Evolutionary conservation across 495 filamentous ascomycete genomes (phyloP), one percentile per base, ranked within the genome.

Genomic region (Cenococcum geophilum): DNA sequence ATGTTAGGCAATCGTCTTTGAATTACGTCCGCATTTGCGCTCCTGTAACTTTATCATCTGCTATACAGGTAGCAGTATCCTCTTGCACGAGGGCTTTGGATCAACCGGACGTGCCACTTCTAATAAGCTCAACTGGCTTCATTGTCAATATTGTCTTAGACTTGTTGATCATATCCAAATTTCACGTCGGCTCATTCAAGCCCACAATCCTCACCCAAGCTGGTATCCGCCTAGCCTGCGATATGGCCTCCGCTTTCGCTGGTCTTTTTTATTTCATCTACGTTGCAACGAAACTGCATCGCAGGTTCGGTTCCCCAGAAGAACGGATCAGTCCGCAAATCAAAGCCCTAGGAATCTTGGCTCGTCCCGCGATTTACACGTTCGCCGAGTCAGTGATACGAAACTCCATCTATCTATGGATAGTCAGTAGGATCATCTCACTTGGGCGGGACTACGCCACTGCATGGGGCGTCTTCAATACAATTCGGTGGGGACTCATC

Each of bases 401-500:
- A 6, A 91, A 91, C 57, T 77, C 83, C 0, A 73, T 91, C 0
- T 89, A 91, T 60, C 78, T 90, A 16, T 90, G 86, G 86, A 76
- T 90, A 1, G 77, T 89, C n/a, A 78, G 72, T 45, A 78, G 76
- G 10, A 87, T 89, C 40, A 77, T 91, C 0, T 65, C 77, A 0
- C 74, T 89, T 60, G 85, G 86, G 4, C 65, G 72, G 0, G 77
- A 82, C 25, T 89, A 89, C 71, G 83, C 84, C 1, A 89, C 87
- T 1, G 86, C 87, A 1, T 90, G 86, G 87, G 82, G 85, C 14
- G 75, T 89, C 40, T 89, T 91, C 75, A 87, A 80, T 61, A 89
- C 86, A 0, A 88, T 91, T 60, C 79, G 86, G n/a, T 90, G 86
- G 87, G 86, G 87, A 0, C 72, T 91, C 4, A 76, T 89, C 32